Evolutionary conservation across 805 yeast genomes (phyloP), one percentile per base, ranked within the genome.

Genomic region (Wickerhamiella australiensis): DNA sequence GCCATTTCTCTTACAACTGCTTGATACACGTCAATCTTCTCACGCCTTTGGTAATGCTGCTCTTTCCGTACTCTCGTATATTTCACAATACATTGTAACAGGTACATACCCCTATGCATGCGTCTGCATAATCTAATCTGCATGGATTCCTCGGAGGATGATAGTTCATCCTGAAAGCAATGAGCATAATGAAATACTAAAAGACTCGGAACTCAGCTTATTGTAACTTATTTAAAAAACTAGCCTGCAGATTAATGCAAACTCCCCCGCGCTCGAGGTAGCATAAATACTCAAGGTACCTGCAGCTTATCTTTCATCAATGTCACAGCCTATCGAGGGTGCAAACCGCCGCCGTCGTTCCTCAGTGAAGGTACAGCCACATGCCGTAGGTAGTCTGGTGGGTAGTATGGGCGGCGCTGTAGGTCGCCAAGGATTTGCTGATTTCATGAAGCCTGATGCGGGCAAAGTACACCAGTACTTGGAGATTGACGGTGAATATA

Each of bases 341-440:
- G 46, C 37, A 22, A 17, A 20, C 18, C 41, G 38, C 9, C 48
- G 48, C 13, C 42, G 48, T 25, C 33, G 38, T 4, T 12, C 22
- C 25, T 45, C 48, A 5, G 21, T 25, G 5, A 35, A 36, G 25
- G 36, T 33, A 5, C 48, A 36, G 2, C 15, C 48, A 5, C 42
- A 36, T 18, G 35, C 15, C 35, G 42, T 45, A 4, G 48, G 48
- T 26, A 36, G 42, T 27, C 48, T 45, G 6, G 45, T 42, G 4
- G 53, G 50, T 41, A 36, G 50, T 17, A 25, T 57, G 25, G 52
- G 54, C 25, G 63, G 59, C 18, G 59, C 63, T 11, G 53, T 56
- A 3, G 63, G 63, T 20, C 54, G 63, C 25, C 56, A 50, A 26
- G 57, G 60, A 3, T 50, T 57, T 44, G 55, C 55, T 13, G 58